Evolutionary conservation across 495 filamentous ascomycete species (phyloP).

Genomic region (Penicillium lividum): DNA sequence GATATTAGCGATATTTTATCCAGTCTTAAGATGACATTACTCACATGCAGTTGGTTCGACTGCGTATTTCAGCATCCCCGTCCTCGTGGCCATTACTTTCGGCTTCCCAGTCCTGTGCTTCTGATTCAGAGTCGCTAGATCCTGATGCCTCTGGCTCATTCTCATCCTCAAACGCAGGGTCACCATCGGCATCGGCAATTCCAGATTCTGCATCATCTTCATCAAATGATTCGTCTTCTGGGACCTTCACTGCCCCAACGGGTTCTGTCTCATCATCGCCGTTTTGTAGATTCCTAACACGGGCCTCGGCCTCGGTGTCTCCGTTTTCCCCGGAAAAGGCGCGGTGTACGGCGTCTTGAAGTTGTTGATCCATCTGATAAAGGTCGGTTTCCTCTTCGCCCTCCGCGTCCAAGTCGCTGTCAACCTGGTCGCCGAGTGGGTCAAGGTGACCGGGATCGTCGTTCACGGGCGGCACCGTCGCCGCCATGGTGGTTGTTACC

Average conservation of each 20-base stretch:
- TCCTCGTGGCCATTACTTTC: conserved; percentile 66
- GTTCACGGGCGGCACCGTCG: conserved; percentile 46
- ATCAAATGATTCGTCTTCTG: conserved; percentile 50
- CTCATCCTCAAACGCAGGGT: conserved; percentile 42
- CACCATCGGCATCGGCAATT: conserved; percentile 45
- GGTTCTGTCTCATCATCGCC: conserved; percentile 57
- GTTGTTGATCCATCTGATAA: conserved; percentile 48
- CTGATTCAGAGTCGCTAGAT: conserved; percentile 65
- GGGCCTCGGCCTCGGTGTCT: conserved; percentile 35
- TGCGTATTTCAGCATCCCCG: conserved; percentile 62
- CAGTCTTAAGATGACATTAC: conserved; percentile 34
- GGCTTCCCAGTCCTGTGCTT: conserved; percentile 66
- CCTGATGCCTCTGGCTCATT: conserved; percentile 50
- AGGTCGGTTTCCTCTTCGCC: conserved; percentile 52
- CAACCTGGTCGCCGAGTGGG: conserved; percentile 37
- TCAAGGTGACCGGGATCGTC: conserved; percentile 40
- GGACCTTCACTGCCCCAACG: conserved; percentile 75
- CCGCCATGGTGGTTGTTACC: conserved; percentile 49
- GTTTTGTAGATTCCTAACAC: conserved; percentile 35
- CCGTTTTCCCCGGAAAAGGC: conserved; percentile 52
- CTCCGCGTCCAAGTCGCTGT: conserved; percentile 56
- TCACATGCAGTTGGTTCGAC: conserved; percentile 65
- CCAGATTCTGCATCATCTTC: conserved; percentile 29
- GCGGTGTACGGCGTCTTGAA: conserved; percentile 54
- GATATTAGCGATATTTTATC: neutral